Evolutionary conservation across 805 yeast genomes (phyloP).

Genomic region (Teunomyces atbi): DNA sequence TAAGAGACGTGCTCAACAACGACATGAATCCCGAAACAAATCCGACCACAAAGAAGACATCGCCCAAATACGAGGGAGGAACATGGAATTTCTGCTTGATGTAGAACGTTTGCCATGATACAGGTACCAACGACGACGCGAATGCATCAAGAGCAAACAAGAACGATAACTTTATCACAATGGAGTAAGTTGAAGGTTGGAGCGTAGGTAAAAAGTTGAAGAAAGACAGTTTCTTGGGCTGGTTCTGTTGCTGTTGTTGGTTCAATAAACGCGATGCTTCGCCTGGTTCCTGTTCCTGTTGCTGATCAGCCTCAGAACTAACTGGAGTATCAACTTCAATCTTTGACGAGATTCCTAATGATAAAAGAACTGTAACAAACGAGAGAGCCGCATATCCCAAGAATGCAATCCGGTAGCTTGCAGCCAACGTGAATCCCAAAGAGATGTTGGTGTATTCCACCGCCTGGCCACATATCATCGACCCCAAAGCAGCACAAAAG

Average conservation of each 20-base stretch:
- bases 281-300: not conserved
- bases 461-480: conserved; percentile 37
- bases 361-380: conserved; percentile 15
- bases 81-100: conserved; percentile 36
- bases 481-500: conserved; percentile 47
- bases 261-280: conserved; percentile 18
- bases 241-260: conserved; percentile 2
- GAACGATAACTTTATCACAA: conserved; percentile 33
- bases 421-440: conserved; percentile 17
- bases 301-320: conserved; percentile 2
- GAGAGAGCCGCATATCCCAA: conserved; percentile 22
- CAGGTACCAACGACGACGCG: conserved; percentile 43
- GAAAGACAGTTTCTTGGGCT: conserved; percentile 4
- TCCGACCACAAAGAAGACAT: conserved; percentile 39
- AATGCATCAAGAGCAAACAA: conserved; percentile 44
- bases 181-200: conserved; percentile 15
- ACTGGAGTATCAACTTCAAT: conserved; percentile 15
- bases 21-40: conserved; percentile 39
- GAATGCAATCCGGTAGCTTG: conserved; percentile 32
- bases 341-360: conserved; percentile 14
- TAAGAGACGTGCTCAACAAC: conserved; percentile 41
- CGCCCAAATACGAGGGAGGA: conserved; percentile 35
- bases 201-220: conserved; percentile 19
- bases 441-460: conserved; percentile 15
- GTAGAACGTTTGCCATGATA: conserved; percentile 47